Evolutionary conservation across 805 yeast genomes (phyloP).

Genomic region (Yarrowia sp.): DNA sequence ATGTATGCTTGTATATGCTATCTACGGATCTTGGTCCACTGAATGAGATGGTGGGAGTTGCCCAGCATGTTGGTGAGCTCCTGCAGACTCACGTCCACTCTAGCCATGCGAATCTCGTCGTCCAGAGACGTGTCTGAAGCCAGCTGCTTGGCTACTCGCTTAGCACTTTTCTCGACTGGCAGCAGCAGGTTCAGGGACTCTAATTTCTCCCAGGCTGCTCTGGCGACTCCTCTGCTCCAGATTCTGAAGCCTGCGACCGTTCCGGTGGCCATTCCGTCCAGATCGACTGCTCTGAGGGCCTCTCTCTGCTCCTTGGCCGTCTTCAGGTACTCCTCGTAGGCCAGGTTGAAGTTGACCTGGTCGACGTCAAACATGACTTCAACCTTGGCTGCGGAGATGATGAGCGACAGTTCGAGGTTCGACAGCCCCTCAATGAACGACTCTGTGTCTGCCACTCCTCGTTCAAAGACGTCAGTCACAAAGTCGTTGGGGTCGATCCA

Average conservation of each 20-base stretch:
- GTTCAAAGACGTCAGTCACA: conserved; percentile 28
- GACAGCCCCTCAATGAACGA: conserved; percentile 48
- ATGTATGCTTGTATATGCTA: not conserved
- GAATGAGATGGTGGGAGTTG: conserved; percentile 42
- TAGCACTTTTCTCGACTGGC: conserved; percentile 43
- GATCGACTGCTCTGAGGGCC: conserved; percentile 37
- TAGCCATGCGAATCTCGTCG: conserved; percentile 39
- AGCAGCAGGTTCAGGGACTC: conserved; percentile 53
- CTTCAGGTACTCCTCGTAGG: conserved; percentile 68
- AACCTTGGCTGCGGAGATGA: conserved; percentile 75
- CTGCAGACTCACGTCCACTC: conserved; percentile 39
- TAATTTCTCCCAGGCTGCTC: conserved; percentile 72
- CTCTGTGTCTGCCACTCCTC: conserved; percentile 34
- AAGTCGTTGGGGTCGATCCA: conserved; percentile 32
- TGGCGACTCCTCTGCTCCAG: conserved; percentile 61
- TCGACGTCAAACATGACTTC: conserved; percentile 55
- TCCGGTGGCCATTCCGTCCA: conserved; percentile 38
- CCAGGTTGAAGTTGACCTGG: conserved; percentile 71
- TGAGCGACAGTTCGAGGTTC: conserved; percentile 65
- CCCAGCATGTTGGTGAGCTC: conserved; percentile 39
- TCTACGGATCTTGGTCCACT: conserved; percentile 38
- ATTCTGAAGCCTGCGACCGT: conserved; percentile 48
- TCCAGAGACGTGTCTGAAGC: conserved; percentile 36
- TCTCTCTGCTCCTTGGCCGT: conserved; percentile 49
- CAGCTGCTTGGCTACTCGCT: conserved; percentile 43